phyloP scores from a whole-genome alignment of 192 early-diverging fungal species.

The Podila verticillata region DNA sequence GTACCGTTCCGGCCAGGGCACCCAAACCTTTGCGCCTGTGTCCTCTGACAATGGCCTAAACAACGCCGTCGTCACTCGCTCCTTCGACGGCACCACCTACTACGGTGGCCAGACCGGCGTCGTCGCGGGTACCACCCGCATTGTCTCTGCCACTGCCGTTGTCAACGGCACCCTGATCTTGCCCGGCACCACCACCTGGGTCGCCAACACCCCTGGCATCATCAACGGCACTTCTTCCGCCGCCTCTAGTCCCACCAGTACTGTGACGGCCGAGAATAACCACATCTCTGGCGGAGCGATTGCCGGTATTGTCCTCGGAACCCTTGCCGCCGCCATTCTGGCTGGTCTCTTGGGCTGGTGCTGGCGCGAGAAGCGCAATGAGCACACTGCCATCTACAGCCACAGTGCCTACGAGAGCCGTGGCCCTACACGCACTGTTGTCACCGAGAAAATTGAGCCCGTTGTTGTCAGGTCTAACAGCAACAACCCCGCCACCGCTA shows the following conservation, averaged over 20 bases:
- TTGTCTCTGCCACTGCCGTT: conserved; percentile 14
- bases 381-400: conserved; percentile 19
- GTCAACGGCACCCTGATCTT: conserved; percentile 7
- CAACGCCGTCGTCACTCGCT: not conserved
- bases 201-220: conserved; percentile 12
- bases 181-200: conserved; percentile 20
- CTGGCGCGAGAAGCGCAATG: conserved; percentile 39
- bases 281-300: conserved; percentile 32
- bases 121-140: conserved; percentile 14
- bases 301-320: conserved; percentile 39
- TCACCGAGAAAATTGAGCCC: conserved; percentile 49
- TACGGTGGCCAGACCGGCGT: conserved; percentile 8
- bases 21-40: conserved; percentile 6
- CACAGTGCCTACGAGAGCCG: not conserved
- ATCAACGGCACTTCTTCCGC: conserved; percentile 1
- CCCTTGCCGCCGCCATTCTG: conserved; percentile 2
- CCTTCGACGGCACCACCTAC: conserved; percentile 16
- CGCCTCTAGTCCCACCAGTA: not conserved
- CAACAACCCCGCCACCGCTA: not conserved
- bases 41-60: not conserved
- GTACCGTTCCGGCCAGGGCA: conserved; percentile 21
- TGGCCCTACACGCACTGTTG: conserved; percentile 34
- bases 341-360: conserved; percentile 31
- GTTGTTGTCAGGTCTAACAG: conserved; percentile 37
- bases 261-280: not conserved